Conservation (phyloP, 2,329 filamentous ascomycete genomes). For the Aureobasidium pullulans region DNA sequence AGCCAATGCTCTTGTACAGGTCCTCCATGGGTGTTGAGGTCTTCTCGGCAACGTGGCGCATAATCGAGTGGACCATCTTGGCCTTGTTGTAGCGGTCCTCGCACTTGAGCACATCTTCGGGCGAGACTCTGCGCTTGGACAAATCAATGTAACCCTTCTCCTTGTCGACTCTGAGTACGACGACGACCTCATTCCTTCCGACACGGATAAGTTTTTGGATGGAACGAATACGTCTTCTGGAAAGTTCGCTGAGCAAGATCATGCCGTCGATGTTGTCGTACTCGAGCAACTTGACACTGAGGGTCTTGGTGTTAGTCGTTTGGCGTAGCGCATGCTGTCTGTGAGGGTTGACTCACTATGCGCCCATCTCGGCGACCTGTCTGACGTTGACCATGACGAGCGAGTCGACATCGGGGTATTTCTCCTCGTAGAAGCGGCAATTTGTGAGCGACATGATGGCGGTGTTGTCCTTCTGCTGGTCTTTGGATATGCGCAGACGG, state of each 20-base stretch:
- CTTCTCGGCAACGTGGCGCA: slow-evolving; percentile 98
- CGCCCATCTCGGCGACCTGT: slow-evolving; percentile 99
- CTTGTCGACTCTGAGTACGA: slow-evolving; percentile 97
- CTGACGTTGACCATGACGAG: slow-evolving; percentile 99
- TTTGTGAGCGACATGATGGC: slow-evolving; percentile 56
- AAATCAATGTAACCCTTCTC: slow-evolving; percentile 99
- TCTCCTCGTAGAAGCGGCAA: slow-evolving; percentile 96
- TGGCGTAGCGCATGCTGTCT: neutral
- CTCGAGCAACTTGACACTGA: slow-evolving; percentile 84
- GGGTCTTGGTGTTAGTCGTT: neutral
- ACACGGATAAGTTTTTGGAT: slow-evolving; percentile 99
- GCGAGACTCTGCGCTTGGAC: slow-evolving; percentile 94
- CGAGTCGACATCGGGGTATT: slow-evolving; percentile 96
- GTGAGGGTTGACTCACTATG: slow-evolving; percentile 49
- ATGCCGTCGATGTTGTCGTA: slow-evolving; percentile 99
- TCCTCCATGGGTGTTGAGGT: slow-evolving; percentile 88
- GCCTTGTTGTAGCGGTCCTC: slow-evolving; percentile 99
- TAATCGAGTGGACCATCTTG: slow-evolving; percentile 98
- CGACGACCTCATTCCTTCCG: slow-evolving; percentile 95
- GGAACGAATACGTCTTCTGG: slow-evolving; percentile 92
- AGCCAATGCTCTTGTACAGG: slow-evolving; percentile 88
- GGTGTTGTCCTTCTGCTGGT: slow-evolving; percentile 1
- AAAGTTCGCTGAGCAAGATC: slow-evolving; percentile 97
- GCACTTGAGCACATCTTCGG: slow-evolving; percentile 96
- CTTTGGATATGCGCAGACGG: neutral